Conservation (phyloP, 768 basidiomycete species). For the Mycena kentingensis region DNA sequence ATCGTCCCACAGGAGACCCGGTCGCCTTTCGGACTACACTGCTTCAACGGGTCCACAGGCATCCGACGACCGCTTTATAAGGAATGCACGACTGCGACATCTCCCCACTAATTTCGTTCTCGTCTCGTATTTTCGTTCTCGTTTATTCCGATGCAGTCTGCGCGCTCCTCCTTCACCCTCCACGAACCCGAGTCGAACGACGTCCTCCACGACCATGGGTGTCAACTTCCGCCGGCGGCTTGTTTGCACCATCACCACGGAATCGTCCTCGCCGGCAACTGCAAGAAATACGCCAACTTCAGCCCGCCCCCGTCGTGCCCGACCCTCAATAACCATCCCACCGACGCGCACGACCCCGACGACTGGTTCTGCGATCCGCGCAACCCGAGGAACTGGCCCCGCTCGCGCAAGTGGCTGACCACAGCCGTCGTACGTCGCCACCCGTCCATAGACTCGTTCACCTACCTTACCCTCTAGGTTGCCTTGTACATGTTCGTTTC, state of each 20-base stretch:
- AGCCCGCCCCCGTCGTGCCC: not conserved
- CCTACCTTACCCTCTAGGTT: no score
- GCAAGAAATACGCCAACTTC: not conserved
- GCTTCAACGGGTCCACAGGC: no score
- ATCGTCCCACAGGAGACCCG: not conserved
- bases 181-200: slow-evolving; percentile 1
- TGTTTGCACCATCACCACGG: not conserved
- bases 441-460: no score
- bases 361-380: slow-evolving; percentile 13
- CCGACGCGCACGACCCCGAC: slow-evolving; percentile 1
- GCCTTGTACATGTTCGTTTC: slow-evolving; percentile 17
- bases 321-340: not conserved
- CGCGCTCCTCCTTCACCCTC: not conserved
- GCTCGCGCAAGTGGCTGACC: slow-evolving; percentile 9
- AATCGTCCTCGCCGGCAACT: no score
- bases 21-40: not conserved
- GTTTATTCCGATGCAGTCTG: not conserved
- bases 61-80: not conserved
- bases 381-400: slow-evolving; percentile 18
- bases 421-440: slow-evolving; percentile 10
- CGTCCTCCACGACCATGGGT: not conserved
- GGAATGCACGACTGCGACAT: not conserved
- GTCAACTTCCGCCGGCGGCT: not conserved
- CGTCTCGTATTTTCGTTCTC: not conserved
- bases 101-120: not conserved